Conservation (phyloP, 805 yeast genomes). For the Teunomyces pallodes region DNA sequence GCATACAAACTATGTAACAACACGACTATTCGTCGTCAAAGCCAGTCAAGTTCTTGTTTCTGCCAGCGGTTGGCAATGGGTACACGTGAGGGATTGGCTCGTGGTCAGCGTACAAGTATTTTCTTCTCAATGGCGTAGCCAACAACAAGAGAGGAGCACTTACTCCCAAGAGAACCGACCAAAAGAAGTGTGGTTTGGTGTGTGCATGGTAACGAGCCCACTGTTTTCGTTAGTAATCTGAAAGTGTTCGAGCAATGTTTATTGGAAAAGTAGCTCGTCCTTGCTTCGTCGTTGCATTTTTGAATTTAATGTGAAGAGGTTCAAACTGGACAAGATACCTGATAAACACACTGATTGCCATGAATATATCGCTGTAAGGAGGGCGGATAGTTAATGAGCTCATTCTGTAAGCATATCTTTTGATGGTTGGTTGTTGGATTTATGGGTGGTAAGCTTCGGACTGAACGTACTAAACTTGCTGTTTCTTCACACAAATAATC, state of each 20-base stretch:
- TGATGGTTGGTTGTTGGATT: too few species aligned
- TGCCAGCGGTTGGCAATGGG: conserved; percentile 54
- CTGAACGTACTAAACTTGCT: not conserved
- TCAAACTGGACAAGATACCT: not conserved
- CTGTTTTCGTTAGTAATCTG: conserved; percentile 29
- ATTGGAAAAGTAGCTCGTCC: not conserved
- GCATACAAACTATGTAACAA: conserved; percentile 1
- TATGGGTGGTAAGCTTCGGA: too few species aligned
- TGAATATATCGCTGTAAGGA: too few species aligned
- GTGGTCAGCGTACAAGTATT: conserved; percentile 62
- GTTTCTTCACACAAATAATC: not conserved
- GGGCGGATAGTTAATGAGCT: too few species aligned
- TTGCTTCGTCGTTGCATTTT: too few species aligned
- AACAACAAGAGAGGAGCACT: conserved; percentile 65
- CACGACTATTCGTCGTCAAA: conserved; percentile 45
- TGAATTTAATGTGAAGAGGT: not conserved
- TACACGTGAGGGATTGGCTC: conserved; percentile 61
- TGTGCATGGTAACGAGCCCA: conserved; percentile 76
- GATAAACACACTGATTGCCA: too few species aligned
- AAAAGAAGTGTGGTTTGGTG: conserved; percentile 72
- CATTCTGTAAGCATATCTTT: too few species aligned
- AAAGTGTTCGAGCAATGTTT: not conserved
- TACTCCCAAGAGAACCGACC: conserved; percentile 60
- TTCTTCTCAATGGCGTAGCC: conserved; percentile 68
- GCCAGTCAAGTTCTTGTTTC: conserved; percentile 50